Evolutionary conservation across 2,329 filamentous ascomycete genomes (phyloP).

Genomic region (Metarhizium rileyi): DNA sequence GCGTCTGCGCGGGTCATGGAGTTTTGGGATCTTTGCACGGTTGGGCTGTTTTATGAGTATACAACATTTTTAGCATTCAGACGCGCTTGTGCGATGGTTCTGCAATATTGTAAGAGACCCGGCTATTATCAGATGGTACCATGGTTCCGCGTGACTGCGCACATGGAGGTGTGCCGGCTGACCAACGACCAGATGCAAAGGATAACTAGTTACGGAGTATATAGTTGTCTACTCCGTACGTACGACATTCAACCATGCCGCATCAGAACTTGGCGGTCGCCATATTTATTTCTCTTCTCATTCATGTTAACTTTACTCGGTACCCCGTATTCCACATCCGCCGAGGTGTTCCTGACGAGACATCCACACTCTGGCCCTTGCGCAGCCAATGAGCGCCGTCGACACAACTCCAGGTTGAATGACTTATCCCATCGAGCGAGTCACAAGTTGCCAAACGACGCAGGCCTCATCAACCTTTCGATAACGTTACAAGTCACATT

Average conservation of each 20-base stretch:
- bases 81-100: background rate
- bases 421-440: background rate
- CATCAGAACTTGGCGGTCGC: too few species aligned
- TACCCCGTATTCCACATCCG: too few species aligned
- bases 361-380: background rate
- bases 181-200: too few species aligned
- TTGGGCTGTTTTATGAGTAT: slow-evolving; percentile 8
- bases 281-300: too few species aligned
- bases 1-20: slow-evolving; percentile 10
- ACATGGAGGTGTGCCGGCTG: too few species aligned
- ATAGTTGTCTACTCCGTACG: too few species aligned
- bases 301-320: too few species aligned
- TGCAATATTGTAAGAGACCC: background rate
- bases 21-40: slow-evolving; percentile 14
- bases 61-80: slow-evolving; percentile 1
- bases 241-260: too few species aligned
- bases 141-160: too few species aligned
- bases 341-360: background rate
- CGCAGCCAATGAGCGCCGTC: background rate
- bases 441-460: background rate
- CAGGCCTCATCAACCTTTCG: background rate
- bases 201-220: too few species aligned
- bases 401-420: background rate
- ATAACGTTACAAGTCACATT: background rate
- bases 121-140: background rate